Evolutionary conservation across 164 flowering plant genomes (phyloP).

Genomic region (Hamamelis virginiana): DNA sequence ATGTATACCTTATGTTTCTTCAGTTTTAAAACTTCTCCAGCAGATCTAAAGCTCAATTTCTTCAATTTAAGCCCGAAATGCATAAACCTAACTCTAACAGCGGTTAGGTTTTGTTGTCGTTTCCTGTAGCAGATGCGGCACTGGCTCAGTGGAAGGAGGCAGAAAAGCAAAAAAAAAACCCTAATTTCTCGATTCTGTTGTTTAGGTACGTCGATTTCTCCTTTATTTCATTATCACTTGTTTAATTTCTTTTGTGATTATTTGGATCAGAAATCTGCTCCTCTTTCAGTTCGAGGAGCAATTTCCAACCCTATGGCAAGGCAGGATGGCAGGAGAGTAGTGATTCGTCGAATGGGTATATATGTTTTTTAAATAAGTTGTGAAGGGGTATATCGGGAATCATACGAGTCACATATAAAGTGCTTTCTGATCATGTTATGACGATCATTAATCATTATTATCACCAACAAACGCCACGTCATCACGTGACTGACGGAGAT

Average conservation of each 20-base stretch:
- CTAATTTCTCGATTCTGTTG: constrained; percentile 4
- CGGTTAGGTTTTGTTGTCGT: background rate
- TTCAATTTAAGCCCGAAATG: background rate
- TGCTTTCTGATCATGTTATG: too few relatives aligned
- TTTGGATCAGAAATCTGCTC: background rate
- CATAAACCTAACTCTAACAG: background rate
- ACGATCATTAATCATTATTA: too few relatives aligned
- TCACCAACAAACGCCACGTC: too few relatives aligned
- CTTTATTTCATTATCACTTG: background rate
- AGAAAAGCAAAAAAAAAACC: background rate
- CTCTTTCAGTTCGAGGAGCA: background rate
- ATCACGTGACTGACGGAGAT: too few relatives aligned
- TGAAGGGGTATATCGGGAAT: too few relatives aligned
- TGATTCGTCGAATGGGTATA: too few relatives aligned
- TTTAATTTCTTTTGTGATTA: background rate
- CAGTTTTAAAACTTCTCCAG: background rate
- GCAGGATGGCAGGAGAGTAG: too few relatives aligned
- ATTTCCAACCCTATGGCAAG: background rate
- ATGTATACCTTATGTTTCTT: background rate
- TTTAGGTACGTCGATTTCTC: background rate
- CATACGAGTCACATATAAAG: too few relatives aligned
- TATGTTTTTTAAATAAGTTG: too few relatives aligned
- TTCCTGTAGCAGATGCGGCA: background rate
- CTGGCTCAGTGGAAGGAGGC: background rate
- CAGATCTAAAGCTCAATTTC: background rate